Base-by-base conservation (phyloP, 768 basidiomycete species). In the Kwoniella pini region DNA sequence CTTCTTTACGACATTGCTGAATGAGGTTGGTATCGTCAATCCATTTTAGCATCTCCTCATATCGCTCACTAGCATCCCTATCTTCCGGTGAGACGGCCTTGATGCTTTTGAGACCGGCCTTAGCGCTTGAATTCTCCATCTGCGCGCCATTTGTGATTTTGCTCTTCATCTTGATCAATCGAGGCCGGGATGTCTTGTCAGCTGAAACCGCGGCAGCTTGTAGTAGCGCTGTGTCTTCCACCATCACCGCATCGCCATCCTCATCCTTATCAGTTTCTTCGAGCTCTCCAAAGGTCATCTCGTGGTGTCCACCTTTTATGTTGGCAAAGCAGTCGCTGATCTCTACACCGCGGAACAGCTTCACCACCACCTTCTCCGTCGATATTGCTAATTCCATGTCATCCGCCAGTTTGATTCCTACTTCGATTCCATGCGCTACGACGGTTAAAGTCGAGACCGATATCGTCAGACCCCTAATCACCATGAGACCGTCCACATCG, bases 401-500 rank as follows among this genome's bases (percentile, higher is more conserved):
- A 21, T 65, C 59, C 33, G 63, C 12, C 48, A 65, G 44, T 26
- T 65, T 65, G 49, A 65, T 65, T 1, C 63, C 63, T 1, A 65
- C 63, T 56, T 65, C 63, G 9, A 65, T 42, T 12, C 59, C 63
- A 21, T 65, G 63, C 7, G 59, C 63, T 2, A 61, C 40, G 30
- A 61, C 58, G 3, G 63, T 65, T 27, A 65, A 39, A 15, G 26
- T 65, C 19, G 63, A 65, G 44, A 60, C 22, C 7, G 52, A 57
- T 19, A 65, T 50, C 6, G 58, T 61, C 46, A 65, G 15, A 1
- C 63, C 63, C 10, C 63, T 58, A 13, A 65, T 44, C 19, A 61
- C 59, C 63, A 65, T 65, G 4, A 65, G 39, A 4, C 63, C 63
- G n/a, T 60, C 63, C n/a, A 65, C 63, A 43, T 65, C 63, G 11